phyloP scores from a whole-genome alignment of 2,329 filamentous ascomycete genomes.

The Verticillium klebahnii region DNA sequence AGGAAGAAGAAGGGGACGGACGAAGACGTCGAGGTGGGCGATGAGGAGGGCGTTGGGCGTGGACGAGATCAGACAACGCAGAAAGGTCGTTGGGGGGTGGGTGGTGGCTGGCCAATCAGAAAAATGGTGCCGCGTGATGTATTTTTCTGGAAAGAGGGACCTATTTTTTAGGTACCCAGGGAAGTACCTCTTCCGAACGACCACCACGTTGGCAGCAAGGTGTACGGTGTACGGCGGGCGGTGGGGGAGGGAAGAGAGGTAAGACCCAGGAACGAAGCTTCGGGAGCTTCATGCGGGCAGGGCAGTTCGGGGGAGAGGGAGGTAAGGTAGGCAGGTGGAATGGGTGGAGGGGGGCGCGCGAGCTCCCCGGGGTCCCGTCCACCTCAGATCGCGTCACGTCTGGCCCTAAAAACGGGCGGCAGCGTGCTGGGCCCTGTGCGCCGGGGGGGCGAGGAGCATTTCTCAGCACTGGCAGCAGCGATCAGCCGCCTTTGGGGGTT shows the following conservation, averaged over 20 bases:
- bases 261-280: conserved; percentile 2
- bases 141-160: conserved; percentile 4
- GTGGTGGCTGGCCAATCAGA: conserved; percentile 9
- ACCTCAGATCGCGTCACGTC: neutral
- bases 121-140: conserved; percentile 5
- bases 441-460: neutral
- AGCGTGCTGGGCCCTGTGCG: conserved; percentile 1
- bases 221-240: neutral
- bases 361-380: neutral
- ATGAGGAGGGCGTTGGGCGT: conserved; percentile 12
- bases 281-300: conserved; percentile 5
- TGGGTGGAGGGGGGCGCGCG: neutral
- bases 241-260: neutral
- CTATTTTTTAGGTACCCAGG: conserved; percentile 6
- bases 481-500: neutral
- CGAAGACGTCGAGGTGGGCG: conserved; percentile 11
- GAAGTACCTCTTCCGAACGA: conserved; percentile 8
- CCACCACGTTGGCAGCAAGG: neutral
- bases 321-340: neutral
- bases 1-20: conserved; percentile 5
- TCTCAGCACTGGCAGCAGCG: conserved; percentile 1
- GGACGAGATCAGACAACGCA: conserved; percentile 9
- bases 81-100: neutral
- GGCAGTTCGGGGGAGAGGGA: neutral
- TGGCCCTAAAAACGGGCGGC: neutral